Base-by-base conservation (phyloP, 345 rosid genomes). In the Lumnitzera littorea region DNA sequence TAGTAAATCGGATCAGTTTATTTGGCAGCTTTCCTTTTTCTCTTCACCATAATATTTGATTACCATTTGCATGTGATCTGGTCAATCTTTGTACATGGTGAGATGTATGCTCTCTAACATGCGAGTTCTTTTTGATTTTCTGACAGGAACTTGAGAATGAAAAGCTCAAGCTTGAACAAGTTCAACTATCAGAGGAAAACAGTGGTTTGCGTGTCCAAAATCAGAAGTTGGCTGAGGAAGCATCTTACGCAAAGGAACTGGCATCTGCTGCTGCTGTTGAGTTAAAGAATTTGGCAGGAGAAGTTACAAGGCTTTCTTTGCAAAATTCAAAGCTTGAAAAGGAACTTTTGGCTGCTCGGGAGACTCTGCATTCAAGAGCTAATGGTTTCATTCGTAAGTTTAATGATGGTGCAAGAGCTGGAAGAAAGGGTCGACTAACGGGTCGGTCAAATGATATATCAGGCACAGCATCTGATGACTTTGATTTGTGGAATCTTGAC, bases 221-320 rank as follows among this genome's bases (percentile, higher is more conserved):
- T 57, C 94, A 87, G 70, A 95, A 88, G 72, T 71, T 95, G 67
- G 86, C 90, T 51, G 98, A 91, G 80, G 99, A 95, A 77, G 88
- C 98, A 67, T 88, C 96, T 66, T 95, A 95, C 67, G 98, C 98
- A 0, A 91, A 91, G 72, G 96, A 95, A 74, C 70, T 95, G 69
- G 99, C 99, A 0, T 88, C 99, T 73, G 99, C 99, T 67, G 99
- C 99, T 27, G 99, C 99, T 20, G 94, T 95, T 68, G 99, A 95
- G 79, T 78, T 95, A 57, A 95, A 95, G 78, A 95, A 86, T 68
- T 84, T 95, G 67, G 99, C 98, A 56, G 74, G 80, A 51, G 96
- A 95, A 82, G 97, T 95, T 55, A 91, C 99, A 49, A 91, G 82
- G 67, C 78, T 91, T 51, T 88, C 98, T 5, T 61, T 88, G 60